A percentile compares a stretch with the other conserved stretches of the same genome.
Conservation (phyloP, 495 filamentous ascomycete species). For the Tuber microsphaerosporum region DNA sequence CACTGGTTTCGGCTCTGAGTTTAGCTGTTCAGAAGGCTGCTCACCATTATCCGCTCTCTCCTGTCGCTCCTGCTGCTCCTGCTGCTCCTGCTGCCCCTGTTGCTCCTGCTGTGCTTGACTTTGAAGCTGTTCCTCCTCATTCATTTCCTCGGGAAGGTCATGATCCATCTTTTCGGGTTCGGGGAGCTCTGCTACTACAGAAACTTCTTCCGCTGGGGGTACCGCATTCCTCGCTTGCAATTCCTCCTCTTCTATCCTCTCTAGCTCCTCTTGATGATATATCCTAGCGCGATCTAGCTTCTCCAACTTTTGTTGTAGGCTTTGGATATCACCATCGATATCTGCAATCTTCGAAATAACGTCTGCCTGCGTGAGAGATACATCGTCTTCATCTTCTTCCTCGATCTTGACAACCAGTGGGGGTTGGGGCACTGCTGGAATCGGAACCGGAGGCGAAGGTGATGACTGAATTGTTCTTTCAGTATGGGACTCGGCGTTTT, state of each 20-base stretch:
- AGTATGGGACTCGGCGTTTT: conserved; percentile 13
- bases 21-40: not conserved
- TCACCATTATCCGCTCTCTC: conserved; percentile 11
- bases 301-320: conserved; percentile 20
- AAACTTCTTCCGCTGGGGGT: conserved; percentile 4
- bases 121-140: conserved; percentile 27
- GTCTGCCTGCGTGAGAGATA: conserved; percentile 34
- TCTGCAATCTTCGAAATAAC: conserved; percentile 36
- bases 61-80: conserved; percentile 29
- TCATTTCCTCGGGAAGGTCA: conserved; percentile 9
- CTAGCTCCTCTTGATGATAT: conserved; percentile 23
- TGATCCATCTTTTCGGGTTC: conserved; percentile 6
- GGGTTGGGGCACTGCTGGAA: conserved; percentile 8
- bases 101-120: conserved; percentile 24
- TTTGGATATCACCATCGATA: conserved; percentile 33
- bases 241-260: conserved; percentile 21
- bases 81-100: conserved; percentile 29
- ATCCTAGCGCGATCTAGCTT: conserved; percentile 24
- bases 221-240: conserved; percentile 17
- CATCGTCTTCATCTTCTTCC: conserved; percentile 39
- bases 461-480: conserved; percentile 8
- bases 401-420: conserved; percentile 30
- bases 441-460: conserved; percentile 2
- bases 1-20: conserved; percentile 7
- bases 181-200: conserved; percentile 22